These are phyloP conservation scores for Aspergillus japonicus DNA, from an alignment of 2,329 filamentous ascomycete genomes.

Conservation along the genomic window DNA sequence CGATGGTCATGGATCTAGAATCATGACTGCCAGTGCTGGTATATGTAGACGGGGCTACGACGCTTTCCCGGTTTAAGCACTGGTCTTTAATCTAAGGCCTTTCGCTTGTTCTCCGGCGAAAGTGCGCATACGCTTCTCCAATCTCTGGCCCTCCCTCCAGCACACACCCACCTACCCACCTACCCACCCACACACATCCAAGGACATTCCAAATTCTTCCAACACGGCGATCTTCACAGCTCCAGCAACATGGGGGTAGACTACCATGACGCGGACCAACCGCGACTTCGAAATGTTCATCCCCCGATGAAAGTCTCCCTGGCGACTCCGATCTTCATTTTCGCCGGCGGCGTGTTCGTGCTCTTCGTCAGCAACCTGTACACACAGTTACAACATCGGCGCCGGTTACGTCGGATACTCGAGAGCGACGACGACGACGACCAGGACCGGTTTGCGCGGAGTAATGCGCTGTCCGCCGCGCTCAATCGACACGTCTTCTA, in stretches of 20 bases:
- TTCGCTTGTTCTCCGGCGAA: not conserved
- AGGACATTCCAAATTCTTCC: not conserved
- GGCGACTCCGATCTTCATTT: constrained; percentile 32
- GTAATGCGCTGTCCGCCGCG: constrained; percentile 16
- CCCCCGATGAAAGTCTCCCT: constrained; percentile 33
- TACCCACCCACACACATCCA: not conserved
- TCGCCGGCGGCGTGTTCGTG: constrained; percentile 24
- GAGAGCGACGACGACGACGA: constrained; percentile 22
- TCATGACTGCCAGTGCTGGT: not conserved
- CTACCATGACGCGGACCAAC: constrained; percentile 24
- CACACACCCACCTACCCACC: not conserved
- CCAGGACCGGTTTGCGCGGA: constrained; percentile 22
- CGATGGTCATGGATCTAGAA: not conserved
- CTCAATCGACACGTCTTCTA: constrained; percentile 45
- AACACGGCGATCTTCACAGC: constrained; percentile 1
- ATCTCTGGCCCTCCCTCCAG: constrained; percentile 1
- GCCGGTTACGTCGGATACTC: constrained; percentile 21
- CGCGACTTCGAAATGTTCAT: constrained; percentile 23
- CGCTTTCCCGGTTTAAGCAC: not conserved
- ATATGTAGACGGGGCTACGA: constrained; percentile 2
- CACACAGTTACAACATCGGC: constrained; percentile 26
- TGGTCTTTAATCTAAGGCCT: not conserved
- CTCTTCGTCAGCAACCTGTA: constrained; percentile 26
- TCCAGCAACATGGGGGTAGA: constrained; percentile 33
- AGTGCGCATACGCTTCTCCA: constrained; percentile 6